A percentile compares a stretch with the other conserved stretches of the same genome.
phyloP scores from a whole-genome alignment of 805 yeast species.

The Limtongia smithiae region DNA sequence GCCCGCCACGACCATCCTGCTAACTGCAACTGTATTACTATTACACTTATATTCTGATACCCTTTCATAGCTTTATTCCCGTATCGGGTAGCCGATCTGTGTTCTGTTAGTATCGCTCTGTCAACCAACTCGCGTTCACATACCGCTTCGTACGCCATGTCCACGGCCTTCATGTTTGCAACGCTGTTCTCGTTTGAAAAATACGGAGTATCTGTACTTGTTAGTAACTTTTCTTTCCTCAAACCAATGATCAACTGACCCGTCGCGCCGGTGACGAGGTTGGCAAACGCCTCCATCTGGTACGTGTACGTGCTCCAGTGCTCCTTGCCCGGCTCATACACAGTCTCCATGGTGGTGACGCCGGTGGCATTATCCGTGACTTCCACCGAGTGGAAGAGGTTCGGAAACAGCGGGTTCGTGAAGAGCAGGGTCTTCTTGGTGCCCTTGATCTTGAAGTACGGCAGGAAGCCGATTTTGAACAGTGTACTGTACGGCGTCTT shows the following conservation, averaged over 20 bases:
- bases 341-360: not conserved
- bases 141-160: constrained; percentile 26
- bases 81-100: too few species aligned
- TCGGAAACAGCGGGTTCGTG: constrained; percentile 14
- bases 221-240: too few species aligned
- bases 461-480: constrained; percentile 12
- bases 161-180: constrained; percentile 19
- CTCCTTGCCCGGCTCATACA: constrained; percentile 14
- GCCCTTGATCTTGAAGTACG: constrained; percentile 16
- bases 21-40: too few species aligned
- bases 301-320: constrained; percentile 23
- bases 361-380: constrained; percentile 19
- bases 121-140: constrained; percentile 3
- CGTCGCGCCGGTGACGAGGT: constrained; percentile 11
- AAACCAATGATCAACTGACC: constrained; percentile 3
- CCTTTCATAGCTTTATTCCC: too few species aligned
- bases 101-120: too few species aligned
- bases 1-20: too few species aligned
- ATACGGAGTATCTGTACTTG: not conserved
- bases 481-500: constrained; percentile 5
- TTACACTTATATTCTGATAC: too few species aligned
- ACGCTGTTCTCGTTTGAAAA: constrained; percentile 16
- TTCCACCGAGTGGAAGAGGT: constrained; percentile 16
- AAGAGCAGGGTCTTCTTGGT: constrained; percentile 14
- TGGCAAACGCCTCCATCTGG: constrained; percentile 21